Conservation (phyloP, 306 rosid genomes). For the Malus sylvestris region DNA sequence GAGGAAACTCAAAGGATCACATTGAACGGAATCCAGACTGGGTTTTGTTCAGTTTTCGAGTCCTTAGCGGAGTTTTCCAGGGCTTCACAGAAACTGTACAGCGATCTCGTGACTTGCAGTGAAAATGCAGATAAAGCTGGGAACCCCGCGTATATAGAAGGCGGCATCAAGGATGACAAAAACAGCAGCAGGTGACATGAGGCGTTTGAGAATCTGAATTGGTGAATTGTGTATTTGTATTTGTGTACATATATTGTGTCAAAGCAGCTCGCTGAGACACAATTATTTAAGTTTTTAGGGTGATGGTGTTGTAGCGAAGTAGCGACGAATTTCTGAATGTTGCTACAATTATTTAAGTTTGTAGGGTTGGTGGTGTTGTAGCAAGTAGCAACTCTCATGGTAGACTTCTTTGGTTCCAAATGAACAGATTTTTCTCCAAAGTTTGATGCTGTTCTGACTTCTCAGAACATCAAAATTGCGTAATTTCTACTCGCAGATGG, state of each 20-base stretch:
- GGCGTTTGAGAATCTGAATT: conserved; percentile 6
- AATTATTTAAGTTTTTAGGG: conserved; percentile 15
- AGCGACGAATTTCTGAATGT: conserved; percentile 14
- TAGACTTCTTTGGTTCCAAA: not conserved
- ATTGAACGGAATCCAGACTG: conserved; percentile 65
- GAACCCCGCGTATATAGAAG: conserved; percentile 43
- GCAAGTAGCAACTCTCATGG: not conserved
- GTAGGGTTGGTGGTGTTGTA: conserved; percentile 4
- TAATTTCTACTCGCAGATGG: no score
- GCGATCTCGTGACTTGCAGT: conserved; percentile 46
- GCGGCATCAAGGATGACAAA: conserved; percentile 24
- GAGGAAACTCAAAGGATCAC: conserved; percentile 72
- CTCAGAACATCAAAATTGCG: not conserved
- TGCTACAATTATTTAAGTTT: not conserved
- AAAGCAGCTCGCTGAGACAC: conserved; percentile 92
- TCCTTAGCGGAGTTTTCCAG: conserved; percentile 66
- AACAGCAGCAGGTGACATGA: conserved; percentile 29
- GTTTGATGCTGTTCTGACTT: not conserved
- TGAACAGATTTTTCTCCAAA: not conserved
- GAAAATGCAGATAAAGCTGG: conserved; percentile 48
- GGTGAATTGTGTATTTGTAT: conserved; percentile 8
- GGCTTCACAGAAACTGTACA: conserved; percentile 71
- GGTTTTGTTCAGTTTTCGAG: conserved; percentile 70
- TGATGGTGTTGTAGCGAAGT: conserved; percentile 8
- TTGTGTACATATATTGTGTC: conserved; percentile 61